phyloP scores from a whole-genome alignment of 2,329 filamentous ascomycete genomes.

The Arachnomyces sp. region DNA sequence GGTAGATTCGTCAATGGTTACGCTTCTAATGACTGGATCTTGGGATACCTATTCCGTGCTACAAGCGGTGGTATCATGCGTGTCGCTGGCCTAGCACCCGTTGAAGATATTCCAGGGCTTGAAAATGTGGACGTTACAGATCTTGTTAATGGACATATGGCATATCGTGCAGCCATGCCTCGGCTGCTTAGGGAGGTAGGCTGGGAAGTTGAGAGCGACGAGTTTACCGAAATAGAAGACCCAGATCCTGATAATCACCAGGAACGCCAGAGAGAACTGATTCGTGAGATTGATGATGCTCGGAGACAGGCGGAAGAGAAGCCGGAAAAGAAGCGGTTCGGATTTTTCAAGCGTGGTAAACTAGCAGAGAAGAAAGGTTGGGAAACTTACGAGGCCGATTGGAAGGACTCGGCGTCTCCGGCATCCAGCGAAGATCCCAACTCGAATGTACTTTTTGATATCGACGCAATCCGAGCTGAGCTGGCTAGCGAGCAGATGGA shows the following conservation, averaged over 20 bases:
- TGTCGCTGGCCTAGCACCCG: slow-evolving; percentile 71
- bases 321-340: slow-evolving; percentile 63
- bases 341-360: slow-evolving; percentile 73
- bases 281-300: slow-evolving; percentile 93
- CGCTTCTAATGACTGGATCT: slow-evolving; percentile 92
- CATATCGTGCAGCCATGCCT: slow-evolving; percentile 90
- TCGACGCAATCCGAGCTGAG: slow-evolving; percentile 86
- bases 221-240: slow-evolving; percentile 95
- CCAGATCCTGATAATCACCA: slow-evolving; percentile 91
- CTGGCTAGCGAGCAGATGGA: slow-evolving; percentile 64
- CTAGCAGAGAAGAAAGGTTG: slow-evolving; percentile 72
- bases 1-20: slow-evolving; percentile 95
- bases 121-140: slow-evolving; percentile 88
- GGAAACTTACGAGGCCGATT: slow-evolving; percentile 80
- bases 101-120: slow-evolving; percentile 68
- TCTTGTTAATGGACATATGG: slow-evolving; percentile 86
- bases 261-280: slow-evolving; percentile 80
- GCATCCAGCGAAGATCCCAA: slow-evolving; percentile 21
- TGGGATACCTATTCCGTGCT: slow-evolving; percentile 89
- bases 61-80: slow-evolving; percentile 87
- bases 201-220: slow-evolving; percentile 85
- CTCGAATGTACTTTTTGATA: slow-evolving; percentile 70
- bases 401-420: slow-evolving; percentile 23
- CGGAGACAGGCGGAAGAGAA: slow-evolving; percentile 78
- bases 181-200: slow-evolving; percentile 77